Conservation (phyloP, 2,329 filamentous ascomycete species). For the Monosporascus sp. region DNA sequence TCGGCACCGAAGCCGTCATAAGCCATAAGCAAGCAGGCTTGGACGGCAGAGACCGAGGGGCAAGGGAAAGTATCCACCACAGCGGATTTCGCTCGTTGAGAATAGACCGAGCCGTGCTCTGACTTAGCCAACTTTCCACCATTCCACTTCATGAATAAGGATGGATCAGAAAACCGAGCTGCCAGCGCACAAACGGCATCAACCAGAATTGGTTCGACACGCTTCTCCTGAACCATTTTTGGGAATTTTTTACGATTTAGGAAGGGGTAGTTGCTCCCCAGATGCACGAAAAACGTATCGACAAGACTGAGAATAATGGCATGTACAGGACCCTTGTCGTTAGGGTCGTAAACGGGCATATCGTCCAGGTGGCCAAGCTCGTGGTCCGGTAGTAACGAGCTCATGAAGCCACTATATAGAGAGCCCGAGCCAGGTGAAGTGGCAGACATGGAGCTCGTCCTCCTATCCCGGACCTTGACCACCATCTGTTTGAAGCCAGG, state of each 20-base stretch:
- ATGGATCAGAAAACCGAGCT: slow-evolving; percentile 69
- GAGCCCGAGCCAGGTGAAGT: slow-evolving; percentile 42
- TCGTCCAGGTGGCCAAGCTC: slow-evolving; percentile 42
- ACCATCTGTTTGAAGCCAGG: slow-evolving; percentile 94
- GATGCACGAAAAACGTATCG: slow-evolving; percentile 73
- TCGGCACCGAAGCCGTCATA: slow-evolving; percentile 87
- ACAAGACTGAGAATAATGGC: slow-evolving; percentile 71
- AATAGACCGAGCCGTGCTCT: slow-evolving; percentile 72
- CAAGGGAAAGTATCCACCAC: slow-evolving; percentile 79
- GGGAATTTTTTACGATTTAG: slow-evolving; percentile 67
- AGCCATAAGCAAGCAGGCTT: slow-evolving; percentile 76
- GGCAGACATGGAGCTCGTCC: slow-evolving; percentile 55
- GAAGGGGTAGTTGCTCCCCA: slow-evolving; percentile 85
- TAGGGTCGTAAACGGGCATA: slow-evolving; percentile 70
- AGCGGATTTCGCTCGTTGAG: slow-evolving; percentile 75
- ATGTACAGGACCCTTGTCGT: slow-evolving; percentile 64
- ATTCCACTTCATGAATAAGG: slow-evolving; percentile 44
- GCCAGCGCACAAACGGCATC: slow-evolving; percentile 80
- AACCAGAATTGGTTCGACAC: slow-evolving; percentile 76
- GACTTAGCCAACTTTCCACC: slow-evolving; percentile 48
- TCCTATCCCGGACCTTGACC: slow-evolving; percentile 63
- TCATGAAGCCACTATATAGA: slow-evolving; percentile 28
- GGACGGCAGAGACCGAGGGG: slow-evolving; percentile 76
- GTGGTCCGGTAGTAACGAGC: slow-evolving; percentile 36
- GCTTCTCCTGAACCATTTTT: slow-evolving; percentile 72